These are phyloP conservation scores for Chalaropsis ovoidea DNA, from an alignment of 2,329 filamentous ascomycete genomes.

Conservation along the genomic window DNA sequence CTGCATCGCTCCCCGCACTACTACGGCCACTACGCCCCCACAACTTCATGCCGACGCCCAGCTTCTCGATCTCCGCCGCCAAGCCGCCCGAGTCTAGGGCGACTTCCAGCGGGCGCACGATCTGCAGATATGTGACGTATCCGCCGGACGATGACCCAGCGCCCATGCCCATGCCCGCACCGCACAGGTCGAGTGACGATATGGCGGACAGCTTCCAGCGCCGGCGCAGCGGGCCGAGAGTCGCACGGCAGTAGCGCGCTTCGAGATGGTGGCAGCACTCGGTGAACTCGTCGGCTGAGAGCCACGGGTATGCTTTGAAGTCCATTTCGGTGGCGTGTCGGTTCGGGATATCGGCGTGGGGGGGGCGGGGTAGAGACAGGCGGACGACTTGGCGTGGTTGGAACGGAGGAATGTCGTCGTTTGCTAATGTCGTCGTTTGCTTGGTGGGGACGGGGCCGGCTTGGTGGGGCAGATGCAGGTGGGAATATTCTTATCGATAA, in stretches of 20 bases:
- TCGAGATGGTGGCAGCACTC: conserved; percentile 55
- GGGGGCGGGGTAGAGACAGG: neutral
- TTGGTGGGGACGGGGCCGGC: neutral
- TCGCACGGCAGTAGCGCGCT: conserved; percentile 48
- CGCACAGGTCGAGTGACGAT: conserved; percentile 41
- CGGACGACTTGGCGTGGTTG: neutral
- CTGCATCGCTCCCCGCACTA: conserved; percentile 24
- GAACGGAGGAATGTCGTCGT: neutral
- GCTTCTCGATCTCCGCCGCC: conserved; percentile 37
- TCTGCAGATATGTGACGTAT: conserved; percentile 46
- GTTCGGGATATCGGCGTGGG: conserved; percentile 1
- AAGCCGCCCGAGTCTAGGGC: conserved; percentile 39
- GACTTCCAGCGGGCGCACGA: conserved; percentile 43
- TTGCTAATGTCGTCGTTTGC: neutral
- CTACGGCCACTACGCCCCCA: conserved; percentile 12
- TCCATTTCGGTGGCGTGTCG: conserved; percentile 30
- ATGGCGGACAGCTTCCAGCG: conserved; percentile 47
- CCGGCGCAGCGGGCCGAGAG: conserved; percentile 44
- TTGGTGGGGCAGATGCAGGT: neutral
- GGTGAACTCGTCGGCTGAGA: conserved; percentile 52
- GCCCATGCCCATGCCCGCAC: conserved; percentile 33
- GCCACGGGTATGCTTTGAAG: conserved; percentile 49
- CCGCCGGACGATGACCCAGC: conserved; percentile 27
- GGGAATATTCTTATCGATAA: conserved; percentile 1
- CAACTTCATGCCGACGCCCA: conserved; percentile 35